These are phyloP conservation scores for Bipolaris oryzae DNA, from an alignment of 2,329 filamentous ascomycete species.

Conservation along the genomic window DNA sequence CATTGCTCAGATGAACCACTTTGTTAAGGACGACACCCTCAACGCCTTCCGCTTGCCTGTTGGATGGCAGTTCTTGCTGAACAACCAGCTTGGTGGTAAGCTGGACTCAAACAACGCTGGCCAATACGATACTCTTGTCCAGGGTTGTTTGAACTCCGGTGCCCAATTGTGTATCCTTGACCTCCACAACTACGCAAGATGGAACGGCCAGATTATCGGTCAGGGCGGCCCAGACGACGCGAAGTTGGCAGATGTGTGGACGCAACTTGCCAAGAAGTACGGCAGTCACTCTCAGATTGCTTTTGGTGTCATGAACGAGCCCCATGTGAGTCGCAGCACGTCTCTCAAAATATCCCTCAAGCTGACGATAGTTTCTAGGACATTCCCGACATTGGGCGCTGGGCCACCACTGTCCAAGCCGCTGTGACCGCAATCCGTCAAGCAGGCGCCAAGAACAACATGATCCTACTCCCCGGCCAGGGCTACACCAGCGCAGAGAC, in stretches of 20 bases:
- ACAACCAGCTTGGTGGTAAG: slow-evolving; percentile 57
- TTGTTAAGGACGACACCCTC: slow-evolving; percentile 59
- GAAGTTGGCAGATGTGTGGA: slow-evolving; percentile 65
- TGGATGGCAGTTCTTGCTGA: slow-evolving; percentile 66
- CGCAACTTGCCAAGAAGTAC: slow-evolving; percentile 62
- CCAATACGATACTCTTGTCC: slow-evolving; percentile 61
- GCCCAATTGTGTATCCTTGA: slow-evolving; percentile 65
- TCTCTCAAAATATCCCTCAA: slow-evolving; percentile 54
- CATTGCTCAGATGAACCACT: slow-evolving; percentile 62
- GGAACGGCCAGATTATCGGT: slow-evolving; percentile 67
- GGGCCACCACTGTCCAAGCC: slow-evolving; percentile 66
- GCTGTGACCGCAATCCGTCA: slow-evolving; percentile 69
- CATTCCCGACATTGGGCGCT: slow-evolving; percentile 37
- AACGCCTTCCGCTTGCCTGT: slow-evolving; percentile 65
- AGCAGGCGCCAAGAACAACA: slow-evolving; percentile 66
- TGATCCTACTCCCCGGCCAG: slow-evolving; percentile 69
- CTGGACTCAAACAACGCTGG: slow-evolving; percentile 57
- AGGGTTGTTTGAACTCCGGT: slow-evolving; percentile 62
- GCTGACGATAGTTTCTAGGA: slow-evolving; percentile 9
- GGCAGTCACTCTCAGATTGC: slow-evolving; percentile 59
- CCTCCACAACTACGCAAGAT: slow-evolving; percentile 58
- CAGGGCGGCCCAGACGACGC: slow-evolving; percentile 68
- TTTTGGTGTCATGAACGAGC: slow-evolving; percentile 73
- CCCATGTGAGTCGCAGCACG: slow-evolving; percentile 53
- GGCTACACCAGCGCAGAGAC: slow-evolving; percentile 56